Base-by-base conservation (phyloP, 306 rosid species). In the Fragaria ananassa region DNA sequence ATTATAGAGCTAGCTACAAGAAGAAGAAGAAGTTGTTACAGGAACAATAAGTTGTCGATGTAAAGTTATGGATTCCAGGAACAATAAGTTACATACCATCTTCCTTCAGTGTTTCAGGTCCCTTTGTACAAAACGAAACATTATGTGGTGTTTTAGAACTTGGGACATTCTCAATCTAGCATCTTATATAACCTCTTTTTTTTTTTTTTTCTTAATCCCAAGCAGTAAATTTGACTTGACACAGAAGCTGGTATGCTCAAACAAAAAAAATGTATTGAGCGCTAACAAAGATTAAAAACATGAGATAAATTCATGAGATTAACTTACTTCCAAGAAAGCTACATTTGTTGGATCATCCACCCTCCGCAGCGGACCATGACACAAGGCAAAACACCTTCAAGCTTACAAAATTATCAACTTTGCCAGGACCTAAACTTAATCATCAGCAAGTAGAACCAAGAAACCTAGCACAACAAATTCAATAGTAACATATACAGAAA, bases 271-370 rank as follows among this genome's bases (percentile, higher is more conserved):
- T 3, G 25, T 47, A 62, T 35, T 67, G 50, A 58, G 37, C 39
- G 11, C 42, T 23, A 1, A 60, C 11, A 18, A 35, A 50, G 35
- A 54, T 35, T 15, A 41, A 70, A 29, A 71, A 42, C 13, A 53
- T 15, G 10, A 75, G 64, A 60, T 10, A 47, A 39, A 29, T 66
- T 47, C 49, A 78, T 57, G 6, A 56, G 35, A 37, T 5, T 4
- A 80, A 81, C 42, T 69, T 92, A 89, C 98, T 96, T 90, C 91
- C 72, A 91, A 78, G 82, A 91, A 94, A 0, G 87, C 74, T 9
- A 90, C 95, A 85, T 94, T 94, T 78, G 67, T 89, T 0, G 97
- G 98, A 85, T 94, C 98, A 67, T 91, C 91, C 35, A 90, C 68
- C 53, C 84, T 81, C 68, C 98, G 71, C 25, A 89, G 50, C 35